These are phyloP conservation scores for Pseudocercospora eumusae DNA, from an alignment of 2,329 filamentous ascomycete genomes.

Conservation along the genomic window DNA sequence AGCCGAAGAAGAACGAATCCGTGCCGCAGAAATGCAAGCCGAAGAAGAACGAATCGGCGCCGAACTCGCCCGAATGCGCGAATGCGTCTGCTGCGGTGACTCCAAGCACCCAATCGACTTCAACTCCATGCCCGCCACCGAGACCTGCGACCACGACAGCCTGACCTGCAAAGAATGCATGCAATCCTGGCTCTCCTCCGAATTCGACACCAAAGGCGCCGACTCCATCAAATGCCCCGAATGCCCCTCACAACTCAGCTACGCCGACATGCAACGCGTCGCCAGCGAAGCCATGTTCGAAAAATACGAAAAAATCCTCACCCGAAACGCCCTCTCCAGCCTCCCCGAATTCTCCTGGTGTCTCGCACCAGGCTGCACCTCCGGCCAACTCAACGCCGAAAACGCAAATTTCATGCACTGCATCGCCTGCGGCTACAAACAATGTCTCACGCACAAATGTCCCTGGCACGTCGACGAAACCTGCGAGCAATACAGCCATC, in stretches of 20 bases:
- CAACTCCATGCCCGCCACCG: constrained; percentile 38
- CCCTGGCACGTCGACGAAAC: constrained; percentile 46
- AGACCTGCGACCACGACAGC: constrained; percentile 39
- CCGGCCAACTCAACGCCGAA: constrained; percentile 54
- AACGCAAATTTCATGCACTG: constrained; percentile 47
- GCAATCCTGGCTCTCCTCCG: constrained; percentile 43
- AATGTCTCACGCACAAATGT: constrained; percentile 42
- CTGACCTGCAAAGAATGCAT: constrained; percentile 45
- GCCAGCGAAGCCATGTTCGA: constrained; percentile 50
- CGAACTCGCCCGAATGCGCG: constrained; percentile 24
- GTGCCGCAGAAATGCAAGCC: constrained; percentile 7
- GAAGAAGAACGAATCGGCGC: constrained; percentile 24
- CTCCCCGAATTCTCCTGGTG: constrained; percentile 57
- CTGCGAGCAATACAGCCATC: constrained; percentile 44
- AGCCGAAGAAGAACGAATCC: constrained; percentile 1
- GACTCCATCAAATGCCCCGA: constrained; percentile 56
- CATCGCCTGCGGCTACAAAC: constrained; percentile 38
- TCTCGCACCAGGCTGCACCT: constrained; percentile 51
- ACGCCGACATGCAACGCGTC: constrained; percentile 50
- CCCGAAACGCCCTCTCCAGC: constrained; percentile 48
- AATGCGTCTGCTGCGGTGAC: constrained; percentile 44
- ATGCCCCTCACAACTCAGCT: constrained; percentile 49
- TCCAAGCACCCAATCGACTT: constrained; percentile 38
- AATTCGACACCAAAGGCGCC: constrained; percentile 45
- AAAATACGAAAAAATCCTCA: constrained; percentile 51